Conservation (phyloP, 2,329 filamentous ascomycete species). For the Exophiala dermatitidis region DNA sequence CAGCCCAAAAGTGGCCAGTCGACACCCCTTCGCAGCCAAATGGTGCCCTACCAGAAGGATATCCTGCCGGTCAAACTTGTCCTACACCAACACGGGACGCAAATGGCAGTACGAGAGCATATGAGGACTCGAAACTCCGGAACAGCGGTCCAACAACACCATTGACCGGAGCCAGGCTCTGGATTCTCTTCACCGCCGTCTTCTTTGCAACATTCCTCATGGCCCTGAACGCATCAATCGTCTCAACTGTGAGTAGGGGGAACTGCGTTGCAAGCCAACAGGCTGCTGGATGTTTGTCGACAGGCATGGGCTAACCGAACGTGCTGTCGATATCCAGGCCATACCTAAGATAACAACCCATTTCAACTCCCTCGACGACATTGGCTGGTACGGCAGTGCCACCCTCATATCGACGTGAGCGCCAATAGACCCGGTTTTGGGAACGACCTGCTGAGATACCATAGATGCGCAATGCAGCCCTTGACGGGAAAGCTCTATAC, state of each 20-base stretch:
- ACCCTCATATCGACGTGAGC: slow-evolving; percentile 29
- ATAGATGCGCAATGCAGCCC: slow-evolving; percentile 42
- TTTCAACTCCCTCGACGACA: slow-evolving; percentile 32
- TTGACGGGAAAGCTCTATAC: slow-evolving; percentile 43
- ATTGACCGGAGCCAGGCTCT: slow-evolving; percentile 8
- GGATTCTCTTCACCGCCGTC: slow-evolving; percentile 32
- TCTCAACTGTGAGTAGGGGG: slow-evolving; percentile 39
- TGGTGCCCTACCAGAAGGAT: no score
- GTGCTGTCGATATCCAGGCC: slow-evolving; percentile 24
- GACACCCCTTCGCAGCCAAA: no score
- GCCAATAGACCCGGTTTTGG: neutral
- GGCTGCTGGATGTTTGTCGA: slow-evolving; percentile 25
- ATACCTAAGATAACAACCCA: slow-evolving; percentile 33
- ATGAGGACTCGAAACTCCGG: no score
- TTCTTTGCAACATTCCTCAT: slow-evolving; percentile 44
- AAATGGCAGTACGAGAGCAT: no score
- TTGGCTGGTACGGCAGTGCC: slow-evolving; percentile 34
- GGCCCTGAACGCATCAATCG: slow-evolving; percentile 48
- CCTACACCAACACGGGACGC: no score
- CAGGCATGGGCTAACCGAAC: slow-evolving; percentile 27
- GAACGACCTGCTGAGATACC: neutral
- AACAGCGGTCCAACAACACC: no score
- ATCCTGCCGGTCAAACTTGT: no score
- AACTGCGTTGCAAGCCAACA: neutral
- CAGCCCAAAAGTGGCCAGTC: no score